These are phyloP conservation scores for Carex myosuroides DNA, from an alignment of 176 grass and related monocot species.

Conservation along the genomic window DNA sequence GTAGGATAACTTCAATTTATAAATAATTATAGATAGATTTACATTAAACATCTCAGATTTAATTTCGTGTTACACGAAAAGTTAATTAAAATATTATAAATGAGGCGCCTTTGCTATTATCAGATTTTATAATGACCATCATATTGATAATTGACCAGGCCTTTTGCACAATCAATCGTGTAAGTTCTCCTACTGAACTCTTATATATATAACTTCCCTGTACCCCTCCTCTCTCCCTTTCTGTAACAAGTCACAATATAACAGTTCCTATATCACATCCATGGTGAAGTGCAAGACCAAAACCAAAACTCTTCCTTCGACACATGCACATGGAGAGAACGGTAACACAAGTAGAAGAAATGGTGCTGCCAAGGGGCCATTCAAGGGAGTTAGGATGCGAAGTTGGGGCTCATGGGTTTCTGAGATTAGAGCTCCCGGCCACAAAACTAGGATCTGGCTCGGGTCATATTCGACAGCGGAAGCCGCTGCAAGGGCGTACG, in stretches of 20 bases:
- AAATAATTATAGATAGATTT: background rate
- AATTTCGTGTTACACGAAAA: too few relatives aligned
- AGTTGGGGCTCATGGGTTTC: slow-evolving; percentile 97
- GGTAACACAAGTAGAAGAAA: background rate
- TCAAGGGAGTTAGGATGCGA: slow-evolving; percentile 91
- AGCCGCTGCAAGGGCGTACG: slow-evolving; percentile 82
- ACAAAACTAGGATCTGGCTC: slow-evolving; percentile 91
- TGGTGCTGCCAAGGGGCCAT: slow-evolving; percentile 34
- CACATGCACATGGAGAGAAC: background rate
- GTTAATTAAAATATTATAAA: background rate
- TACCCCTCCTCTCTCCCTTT: background rate
- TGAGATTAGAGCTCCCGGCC: slow-evolving; percentile 69
- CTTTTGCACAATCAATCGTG: background rate
- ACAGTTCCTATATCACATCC: background rate
- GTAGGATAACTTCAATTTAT: background rate
- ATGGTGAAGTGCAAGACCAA: slow-evolving; percentile 13
- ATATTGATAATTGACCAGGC: background rate
- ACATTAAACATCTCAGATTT: background rate
- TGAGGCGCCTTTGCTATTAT: background rate
- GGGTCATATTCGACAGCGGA: slow-evolving; percentile 82
- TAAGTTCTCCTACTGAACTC: background rate
- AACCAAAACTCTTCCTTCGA: background rate
- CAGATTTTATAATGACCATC: background rate
- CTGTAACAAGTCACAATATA: background rate
- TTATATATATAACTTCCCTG: background rate